Percentiles rank a stretch among this genome's conserved stretches.
Conservation (phyloP, 495 filamentous ascomycete species). For the Talaromyces ruber region DNA sequence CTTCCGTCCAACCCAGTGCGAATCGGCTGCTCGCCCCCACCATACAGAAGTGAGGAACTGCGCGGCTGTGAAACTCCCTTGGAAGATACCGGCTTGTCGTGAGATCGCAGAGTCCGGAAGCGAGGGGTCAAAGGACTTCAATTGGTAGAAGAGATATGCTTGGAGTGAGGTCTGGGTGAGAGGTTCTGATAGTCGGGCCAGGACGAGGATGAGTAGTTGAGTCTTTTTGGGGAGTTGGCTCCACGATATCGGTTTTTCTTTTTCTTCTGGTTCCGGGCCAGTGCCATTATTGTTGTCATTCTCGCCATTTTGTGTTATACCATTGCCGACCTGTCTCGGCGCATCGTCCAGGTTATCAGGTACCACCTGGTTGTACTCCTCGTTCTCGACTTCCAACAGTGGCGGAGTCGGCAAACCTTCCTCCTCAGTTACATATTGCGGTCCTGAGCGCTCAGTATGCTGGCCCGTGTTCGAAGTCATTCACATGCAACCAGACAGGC, state of each 20-base stretch:
- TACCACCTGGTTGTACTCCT: background rate
- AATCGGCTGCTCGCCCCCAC: constrained; percentile 72
- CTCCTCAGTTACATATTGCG: background rate
- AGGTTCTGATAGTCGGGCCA: constrained; percentile 70
- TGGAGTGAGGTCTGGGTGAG: constrained; percentile 70
- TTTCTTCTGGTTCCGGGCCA: background rate
- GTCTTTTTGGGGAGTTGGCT: constrained; percentile 60
- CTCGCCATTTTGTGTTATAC: background rate
- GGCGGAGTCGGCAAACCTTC: background rate
- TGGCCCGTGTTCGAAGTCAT: background rate
- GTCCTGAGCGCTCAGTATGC: background rate
- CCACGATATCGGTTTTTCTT: constrained; percentile 52
- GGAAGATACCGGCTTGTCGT: constrained; percentile 65
- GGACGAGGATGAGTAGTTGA: constrained; percentile 65
- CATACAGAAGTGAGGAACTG: constrained; percentile 72
- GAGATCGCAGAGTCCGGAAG: constrained; percentile 62
- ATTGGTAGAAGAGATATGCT: constrained; percentile 67
- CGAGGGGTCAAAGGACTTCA: constrained; percentile 57
- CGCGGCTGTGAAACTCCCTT: constrained; percentile 66
- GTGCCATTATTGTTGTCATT: background rate
- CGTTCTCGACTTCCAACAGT: background rate
- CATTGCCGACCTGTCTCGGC: background rate
- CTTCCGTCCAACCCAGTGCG: constrained; percentile 62
- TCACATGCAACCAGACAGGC: background rate
- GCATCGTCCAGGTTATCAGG: background rate